Evolutionary conservation across 2,329 filamentous ascomycete species (phyloP).

Genomic region (Talaromyces funiculosus): DNA sequence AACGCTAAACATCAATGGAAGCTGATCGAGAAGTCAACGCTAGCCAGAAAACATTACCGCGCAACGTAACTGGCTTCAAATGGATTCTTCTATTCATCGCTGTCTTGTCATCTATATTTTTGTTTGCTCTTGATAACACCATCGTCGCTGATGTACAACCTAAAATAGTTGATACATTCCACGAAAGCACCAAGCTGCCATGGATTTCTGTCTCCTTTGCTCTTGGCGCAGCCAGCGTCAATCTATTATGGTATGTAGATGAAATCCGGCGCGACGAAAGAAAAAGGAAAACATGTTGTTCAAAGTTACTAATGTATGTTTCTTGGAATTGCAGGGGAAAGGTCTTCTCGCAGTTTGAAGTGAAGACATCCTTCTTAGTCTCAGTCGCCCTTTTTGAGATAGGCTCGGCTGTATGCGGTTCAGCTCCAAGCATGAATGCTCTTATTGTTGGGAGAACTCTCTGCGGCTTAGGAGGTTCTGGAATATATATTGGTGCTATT

Average conservation of each 20-base stretch:
- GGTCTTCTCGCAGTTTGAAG: neutral
- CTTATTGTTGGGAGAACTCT: neutral
- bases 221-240: constrained; percentile 21
- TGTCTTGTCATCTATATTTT: neutral
- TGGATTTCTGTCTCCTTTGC: constrained; percentile 37
- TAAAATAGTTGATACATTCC: constrained; percentile 33
- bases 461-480: neutral
- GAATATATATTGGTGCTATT: neutral
- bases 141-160: constrained; percentile 45
- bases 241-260: neutral
- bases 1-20: neutral
- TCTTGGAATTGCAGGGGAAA: neutral
- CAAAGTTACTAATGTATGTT: neutral
- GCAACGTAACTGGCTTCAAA: neutral
- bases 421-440: neutral
- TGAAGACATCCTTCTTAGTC: neutral
- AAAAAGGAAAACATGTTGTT: no score
- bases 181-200: constrained; percentile 31
- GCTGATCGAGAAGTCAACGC: no score
- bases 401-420: neutral
- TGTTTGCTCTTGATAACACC: constrained; percentile 36
- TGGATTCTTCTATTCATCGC: neutral
- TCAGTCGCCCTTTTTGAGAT: neutral
- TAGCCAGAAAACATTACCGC: neutral
- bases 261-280: no score